Percentiles rank a stretch among this genome's conserved stretches.
Evolutionary conservation across 169 alveolate species (phyloP).

Genomic region (Blepharisma undulans): DNA sequence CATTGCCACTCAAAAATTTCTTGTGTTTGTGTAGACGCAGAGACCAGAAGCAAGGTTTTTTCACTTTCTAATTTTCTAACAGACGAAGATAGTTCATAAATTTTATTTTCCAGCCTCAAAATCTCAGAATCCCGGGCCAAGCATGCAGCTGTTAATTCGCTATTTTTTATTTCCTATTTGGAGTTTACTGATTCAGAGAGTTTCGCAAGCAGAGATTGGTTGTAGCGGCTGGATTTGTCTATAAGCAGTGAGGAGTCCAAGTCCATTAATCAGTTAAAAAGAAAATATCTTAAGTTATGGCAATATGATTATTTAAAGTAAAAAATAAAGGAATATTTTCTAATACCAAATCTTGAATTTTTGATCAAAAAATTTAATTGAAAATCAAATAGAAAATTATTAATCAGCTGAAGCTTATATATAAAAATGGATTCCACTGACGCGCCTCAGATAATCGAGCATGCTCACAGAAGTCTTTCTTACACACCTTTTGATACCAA

Average conservation of each 20-base stretch:
- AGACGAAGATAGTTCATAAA: not conserved
- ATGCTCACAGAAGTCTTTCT: slow-evolving; percentile 70
- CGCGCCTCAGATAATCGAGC: slow-evolving; percentile 91
- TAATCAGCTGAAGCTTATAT: not conserved
- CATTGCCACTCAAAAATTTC: not conserved
- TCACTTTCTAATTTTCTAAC: not conserved
- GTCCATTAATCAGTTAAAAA: not conserved
- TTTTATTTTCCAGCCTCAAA: not conserved
- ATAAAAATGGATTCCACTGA: slow-evolving; percentile 82
- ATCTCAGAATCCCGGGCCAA: not conserved
- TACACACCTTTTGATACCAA: slow-evolving; percentile 87
- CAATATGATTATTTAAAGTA: not conserved
- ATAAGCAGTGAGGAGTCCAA: not conserved
- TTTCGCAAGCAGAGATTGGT: not conserved
- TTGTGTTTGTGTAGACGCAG: not conserved
- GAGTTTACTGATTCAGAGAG: not conserved
- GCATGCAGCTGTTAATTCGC: not conserved
- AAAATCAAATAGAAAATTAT: not conserved
- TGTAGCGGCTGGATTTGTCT: not conserved
- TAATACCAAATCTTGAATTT: too few species aligned
- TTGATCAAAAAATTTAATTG: too few species aligned
- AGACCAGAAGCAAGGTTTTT: not conserved
- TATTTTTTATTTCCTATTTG: not conserved
- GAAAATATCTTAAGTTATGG: not conserved
- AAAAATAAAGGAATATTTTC: not conserved